Base-by-base conservation (phyloP, 208 protist species). In the Trypanosoma grayi region DNA sequence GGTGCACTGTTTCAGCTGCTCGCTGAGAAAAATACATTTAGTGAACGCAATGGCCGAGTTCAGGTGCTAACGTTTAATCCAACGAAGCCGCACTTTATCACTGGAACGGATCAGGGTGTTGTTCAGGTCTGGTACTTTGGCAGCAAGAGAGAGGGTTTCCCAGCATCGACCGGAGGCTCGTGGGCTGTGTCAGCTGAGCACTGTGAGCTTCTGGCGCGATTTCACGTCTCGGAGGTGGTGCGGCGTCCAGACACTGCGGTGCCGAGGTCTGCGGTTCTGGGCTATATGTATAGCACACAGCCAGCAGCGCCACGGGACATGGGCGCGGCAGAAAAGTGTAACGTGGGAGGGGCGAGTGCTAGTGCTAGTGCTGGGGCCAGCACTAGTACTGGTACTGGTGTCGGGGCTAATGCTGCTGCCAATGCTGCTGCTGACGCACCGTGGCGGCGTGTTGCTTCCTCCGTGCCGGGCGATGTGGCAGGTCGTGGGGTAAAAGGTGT, bases 111-210 rank as follows among this genome's bases (percentile, higher is more conserved):
- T 28, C 74, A 76, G 9, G 81, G 79, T 6, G 51, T 81, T 41
- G 56, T 88, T 57, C 77, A 79, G 27, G 75, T 84, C 46, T 92
- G 85, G 85, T 72, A 60, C 10, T 81, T 81, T 60, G 62, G 69
- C 8, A 48, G 45, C 11, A 25, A 40, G 13, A 56, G 47, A 13
- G 48, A 45, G 27, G 18, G 41, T 31, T 46, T 33, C 5, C 46
- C 33, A 25, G n/a, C 37, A 30, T 20, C 36, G 2, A 14, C 48
- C 6, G 4, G 5, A 27, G 22, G 8, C 28, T 37, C 48, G 20
- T 36, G 37, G 20, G 16, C 28, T n/a, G 10, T 10, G 8, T 22
- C 46, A 0, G 22, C 24, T 16, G 50, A 47, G 8, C 1, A 10
- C 11, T 67, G 37, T 22, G 37, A 41, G 7, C 31, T 43, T 16